A percentile compares a stretch with the other conserved stretches of the same genome.
phyloP scores from a whole-genome alignment of 192 early-diverging fungal genomes.

The Podila epicladia region DNA sequence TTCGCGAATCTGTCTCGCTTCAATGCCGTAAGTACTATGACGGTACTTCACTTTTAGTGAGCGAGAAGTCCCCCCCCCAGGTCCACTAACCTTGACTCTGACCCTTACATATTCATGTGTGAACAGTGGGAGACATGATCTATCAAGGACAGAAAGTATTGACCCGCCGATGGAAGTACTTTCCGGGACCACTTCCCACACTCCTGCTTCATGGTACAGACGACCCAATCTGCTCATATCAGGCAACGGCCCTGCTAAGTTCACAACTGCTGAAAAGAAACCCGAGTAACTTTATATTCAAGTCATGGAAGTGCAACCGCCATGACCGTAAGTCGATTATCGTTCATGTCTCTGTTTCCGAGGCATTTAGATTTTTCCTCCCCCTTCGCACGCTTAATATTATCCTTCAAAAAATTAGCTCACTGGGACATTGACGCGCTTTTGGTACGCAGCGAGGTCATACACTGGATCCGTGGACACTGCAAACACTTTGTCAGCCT shows the following conservation, averaged over 20 bases:
- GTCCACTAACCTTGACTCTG: not conserved
- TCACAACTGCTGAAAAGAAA: slow-evolving; percentile 5
- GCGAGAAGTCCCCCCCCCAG: too few relatives aligned
- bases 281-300: slow-evolving; percentile 18
- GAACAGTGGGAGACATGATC: slow-evolving; percentile 42
- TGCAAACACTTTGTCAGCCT: slow-evolving; percentile 11
- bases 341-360: not conserved
- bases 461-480: slow-evolving; percentile 26
- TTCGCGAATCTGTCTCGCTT: slow-evolving; percentile 22
- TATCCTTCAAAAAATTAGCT: slow-evolving; percentile 7
- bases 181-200: slow-evolving; percentile 19
- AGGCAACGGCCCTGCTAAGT: slow-evolving; percentile 11
- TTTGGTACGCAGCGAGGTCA: slow-evolving; percentile 10
- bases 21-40: slow-evolving; percentile 29
- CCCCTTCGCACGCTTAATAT: not conserved
- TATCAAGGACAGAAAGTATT: slow-evolving; percentile 42
- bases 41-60: not conserved
- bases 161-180: slow-evolving; percentile 40
- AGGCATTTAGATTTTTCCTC: not conserved
- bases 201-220: slow-evolving; percentile 37
- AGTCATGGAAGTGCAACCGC: slow-evolving; percentile 26
- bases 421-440: slow-evolving; percentile 43
- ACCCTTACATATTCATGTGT: not conserved
- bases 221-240: slow-evolving; percentile 34
- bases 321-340: slow-evolving; percentile 32